phyloP scores from a whole-genome alignment of 2,329 filamentous ascomycete genomes.

The Aphanocladium album region DNA sequence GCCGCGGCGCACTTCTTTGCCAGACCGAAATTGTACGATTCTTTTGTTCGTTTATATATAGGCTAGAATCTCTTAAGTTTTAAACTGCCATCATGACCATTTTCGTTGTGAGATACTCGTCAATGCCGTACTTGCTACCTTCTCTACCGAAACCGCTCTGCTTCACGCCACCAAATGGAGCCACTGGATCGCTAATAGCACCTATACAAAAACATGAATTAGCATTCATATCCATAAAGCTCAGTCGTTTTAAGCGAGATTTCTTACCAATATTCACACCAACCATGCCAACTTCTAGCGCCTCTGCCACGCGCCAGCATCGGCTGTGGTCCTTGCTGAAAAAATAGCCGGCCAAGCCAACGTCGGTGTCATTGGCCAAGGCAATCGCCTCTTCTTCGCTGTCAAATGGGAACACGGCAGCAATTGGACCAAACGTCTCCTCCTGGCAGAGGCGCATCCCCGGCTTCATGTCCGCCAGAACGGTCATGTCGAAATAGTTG shows the following conservation, averaged over 20 bases:
- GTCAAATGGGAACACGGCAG: conserved; percentile 43
- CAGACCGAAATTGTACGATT: too few relatives aligned
- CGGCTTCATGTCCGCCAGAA: conserved; percentile 49
- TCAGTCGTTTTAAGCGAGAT: not conserved
- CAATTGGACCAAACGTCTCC: conserved; percentile 25
- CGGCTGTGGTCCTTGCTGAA: conserved; percentile 26
- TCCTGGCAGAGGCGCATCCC: conserved; percentile 18
- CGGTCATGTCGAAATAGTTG: conserved; percentile 65
- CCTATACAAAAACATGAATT: conserved; percentile 36
- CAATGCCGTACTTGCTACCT: conserved; percentile 69
- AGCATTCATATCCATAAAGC: conserved; percentile 1
- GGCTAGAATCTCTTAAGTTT: too few relatives aligned
- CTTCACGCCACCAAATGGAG: conserved; percentile 31
- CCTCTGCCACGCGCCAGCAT: conserved; percentile 39
- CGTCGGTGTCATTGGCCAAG: conserved; percentile 48
- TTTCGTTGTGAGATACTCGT: conserved; percentile 72
- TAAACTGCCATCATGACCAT: conserved; percentile 34
- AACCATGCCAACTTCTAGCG: conserved; percentile 61
- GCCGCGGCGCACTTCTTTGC: too few relatives aligned
- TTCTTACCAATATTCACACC: conserved; percentile 45
- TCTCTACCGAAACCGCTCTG: conserved; percentile 29
- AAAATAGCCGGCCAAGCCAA: conserved; percentile 25
- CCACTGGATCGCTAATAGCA: conserved; percentile 39
- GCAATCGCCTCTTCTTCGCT: conserved; percentile 44
- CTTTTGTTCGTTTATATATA: not conserved